Base-by-base conservation (phyloP, 768 basidiomycete species). In the Heimioporus sp. region DNA sequence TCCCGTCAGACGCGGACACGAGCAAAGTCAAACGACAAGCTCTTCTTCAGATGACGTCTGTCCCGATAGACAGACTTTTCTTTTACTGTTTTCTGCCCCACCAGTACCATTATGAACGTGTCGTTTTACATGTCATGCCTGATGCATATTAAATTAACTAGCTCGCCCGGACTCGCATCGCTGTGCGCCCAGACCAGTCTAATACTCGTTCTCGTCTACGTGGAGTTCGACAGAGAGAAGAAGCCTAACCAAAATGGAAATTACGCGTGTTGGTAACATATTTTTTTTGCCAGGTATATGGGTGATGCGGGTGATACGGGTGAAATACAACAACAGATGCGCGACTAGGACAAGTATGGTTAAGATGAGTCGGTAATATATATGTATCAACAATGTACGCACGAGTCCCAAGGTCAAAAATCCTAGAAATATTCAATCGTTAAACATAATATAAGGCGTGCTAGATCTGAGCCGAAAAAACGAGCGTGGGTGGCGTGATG, bases 41-140 rank as follows among this genome's bases (percentile, higher is more conserved):
- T 80, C 41, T 73, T 75, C 48, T 78, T 80, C 66, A 65, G 62
- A 52, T 80, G 61, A 68, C 56, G 20, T 47, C 32, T 38, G 37
- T 17, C 37, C 7, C 37, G 10, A 16, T 9, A 17, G 37, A 38
- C 37, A 17, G 34, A 35, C 11, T 8, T 35, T 11, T 11, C 12
- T 35, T 8, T 8, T 11, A 34, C 32, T 17, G 3, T 8, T 35
- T 35, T 35, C 16, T 17, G 5, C 5, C 16, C n/a, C 37, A 38
- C 35, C 12, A 35, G 5, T 5, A 12, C 12, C 16, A 17, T 17
- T 42, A 28, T 44, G 40, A 42, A 40, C 20, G 35, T 35, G 45
- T 46, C 37, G 15, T 32, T 16, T 62, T 59, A 51, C 52, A 51
- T 51, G 50, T 49, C 49, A 46, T 36, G 20, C 16, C 42, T 10